Evolutionary conservation across 2,329 filamentous ascomycete species (phyloP), one percentile per base, ranked within the genome.

Genomic region (Lecanoromycetidae sp.): DNA sequence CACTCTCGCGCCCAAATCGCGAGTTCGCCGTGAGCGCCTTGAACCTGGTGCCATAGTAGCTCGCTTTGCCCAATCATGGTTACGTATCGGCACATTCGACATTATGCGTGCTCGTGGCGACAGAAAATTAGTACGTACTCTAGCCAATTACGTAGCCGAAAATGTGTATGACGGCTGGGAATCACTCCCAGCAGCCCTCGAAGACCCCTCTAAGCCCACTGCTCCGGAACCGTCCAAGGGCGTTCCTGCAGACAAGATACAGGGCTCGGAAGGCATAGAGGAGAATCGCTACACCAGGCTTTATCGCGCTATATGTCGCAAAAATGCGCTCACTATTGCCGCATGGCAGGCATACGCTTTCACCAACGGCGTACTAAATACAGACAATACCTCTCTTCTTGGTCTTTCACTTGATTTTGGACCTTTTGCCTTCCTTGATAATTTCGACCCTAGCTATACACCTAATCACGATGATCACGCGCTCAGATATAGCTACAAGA

Each of bases 331-430:
- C 49, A 93, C 84, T 0, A 88, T 96, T 2, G 91, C 91, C 9
- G 77, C 82, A 55, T 96, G 91, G 90, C 93, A 98, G 68, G 87
- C 87, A 0, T 96, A 96, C 59, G 91, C 87, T n/a, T 98, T 98
- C 68, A 96, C 94, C 75, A 98, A 98, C 58, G 91, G 91, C 37
- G 91, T 98, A 3, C 71, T 98, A 49, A 98, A 98, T 65, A 96
- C 91, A 0, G 91, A 98, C 61, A 98, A 98, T 63, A 98, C 91
- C 0, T 94, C 87, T 0, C 75, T 98, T 42, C 80, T 80, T 46
- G 91, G 91, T 0, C 68, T 98, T 0, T 90, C 83, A 5, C 82
- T 98, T 53, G 91, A 98, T 65, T 98, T 88, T 60, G 91, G 91
- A 0, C 91, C 91, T 0, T 98, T 98, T 58, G 91, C 91, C 4